Base-by-base conservation (phyloP, 192 early-diverging fungal genomes). In the Phlyctochytrium planicorne region DNA sequence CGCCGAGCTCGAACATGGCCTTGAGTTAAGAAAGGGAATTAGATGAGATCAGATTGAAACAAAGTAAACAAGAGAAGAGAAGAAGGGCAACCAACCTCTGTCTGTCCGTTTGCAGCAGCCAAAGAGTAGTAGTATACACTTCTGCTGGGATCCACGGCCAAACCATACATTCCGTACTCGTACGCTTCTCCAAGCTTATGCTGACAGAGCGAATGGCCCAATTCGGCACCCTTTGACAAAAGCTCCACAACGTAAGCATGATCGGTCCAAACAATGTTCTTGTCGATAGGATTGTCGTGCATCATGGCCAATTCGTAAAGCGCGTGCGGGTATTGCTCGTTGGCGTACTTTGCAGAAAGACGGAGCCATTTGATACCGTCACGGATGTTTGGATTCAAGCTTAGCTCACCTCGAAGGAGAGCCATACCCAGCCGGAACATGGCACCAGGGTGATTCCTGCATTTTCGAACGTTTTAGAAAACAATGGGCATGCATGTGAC, bases 1-100 rank as follows among this genome's bases (percentile, higher is more conserved):
- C 91, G 52, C 89, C 88, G 14, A 98, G 79, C 55, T 88, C 91
- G 78, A 98, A 89, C 88, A 93, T 90, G 33, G 93, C 91, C 73
- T 93, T 81, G 20, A 59, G 24, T 93, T 80, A 20, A n/a, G 30
- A n/a, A 24, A 24, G 2, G 23, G 0, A 17, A 60, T 17, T 34
- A 31, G 30, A 30, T 1, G 24, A 17, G 12, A 1, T 2, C 24
- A 57, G 0, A 10, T 50, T n/a, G 40, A 10, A 50, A 50, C n/a
- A n/a, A n/a, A n/a, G n/a, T n/a, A n/a, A n/a, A n/a, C n/a, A n/a
- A n/a, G 40, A n/a, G 40, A 50, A 50, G n/a, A 50, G 40, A 50
- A 50, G 10, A 50, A 50, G 12, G 27, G 4, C 20, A 68, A 29
- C 30, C 55, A 17, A 79, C 79, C 75, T 80, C 87, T 4, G 74